Conservation (phyloP, 495 filamentous ascomycete species). For the Letharia lupina region DNA sequence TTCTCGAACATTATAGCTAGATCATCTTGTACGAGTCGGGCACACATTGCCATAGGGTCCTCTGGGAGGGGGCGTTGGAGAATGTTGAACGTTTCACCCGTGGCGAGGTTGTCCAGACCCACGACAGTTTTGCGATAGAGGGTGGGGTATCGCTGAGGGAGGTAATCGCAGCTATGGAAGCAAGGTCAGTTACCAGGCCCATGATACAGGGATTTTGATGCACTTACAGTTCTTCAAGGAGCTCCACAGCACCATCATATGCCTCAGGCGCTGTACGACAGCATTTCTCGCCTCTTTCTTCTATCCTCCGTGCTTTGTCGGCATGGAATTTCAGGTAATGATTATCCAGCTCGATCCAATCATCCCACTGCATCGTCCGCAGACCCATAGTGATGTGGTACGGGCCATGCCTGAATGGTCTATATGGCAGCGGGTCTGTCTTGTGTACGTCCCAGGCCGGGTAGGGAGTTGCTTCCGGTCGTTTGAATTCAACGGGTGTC, state of each 20-base stretch:
- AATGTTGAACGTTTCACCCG: slow-evolving; percentile 67
- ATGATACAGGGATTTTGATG: background rate
- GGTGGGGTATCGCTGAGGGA: slow-evolving; percentile 71
- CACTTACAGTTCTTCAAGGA: slow-evolving; percentile 63
- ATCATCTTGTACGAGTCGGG: slow-evolving; percentile 75
- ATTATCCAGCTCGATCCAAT: slow-evolving; percentile 88
- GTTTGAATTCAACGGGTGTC: slow-evolving; percentile 58
- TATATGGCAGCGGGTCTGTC: slow-evolving; percentile 74
- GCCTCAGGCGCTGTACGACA: slow-evolving; percentile 66
- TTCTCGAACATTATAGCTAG: slow-evolving; percentile 80
- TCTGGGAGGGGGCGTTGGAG: slow-evolving; percentile 56
- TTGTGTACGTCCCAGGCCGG: slow-evolving; percentile 61
- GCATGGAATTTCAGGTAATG: slow-evolving; percentile 70
- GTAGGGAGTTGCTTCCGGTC: slow-evolving; percentile 59
- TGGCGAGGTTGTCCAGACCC: slow-evolving; percentile 64
- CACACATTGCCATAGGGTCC: slow-evolving; percentile 73
- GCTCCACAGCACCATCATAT: slow-evolving; percentile 66
- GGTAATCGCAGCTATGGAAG: slow-evolving; percentile 48
- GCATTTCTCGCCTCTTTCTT: slow-evolving; percentile 62
- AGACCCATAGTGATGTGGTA: slow-evolving; percentile 81
- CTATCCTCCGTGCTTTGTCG: slow-evolving; percentile 62
- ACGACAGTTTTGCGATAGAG: slow-evolving; percentile 57
- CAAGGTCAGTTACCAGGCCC: background rate
- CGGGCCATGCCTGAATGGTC: slow-evolving; percentile 77
- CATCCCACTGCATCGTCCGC: slow-evolving; percentile 64